These are phyloP conservation scores for Rhododendron molle DNA, from an alignment of 148 eudicot genomes.

Conservation along the genomic window DNA sequence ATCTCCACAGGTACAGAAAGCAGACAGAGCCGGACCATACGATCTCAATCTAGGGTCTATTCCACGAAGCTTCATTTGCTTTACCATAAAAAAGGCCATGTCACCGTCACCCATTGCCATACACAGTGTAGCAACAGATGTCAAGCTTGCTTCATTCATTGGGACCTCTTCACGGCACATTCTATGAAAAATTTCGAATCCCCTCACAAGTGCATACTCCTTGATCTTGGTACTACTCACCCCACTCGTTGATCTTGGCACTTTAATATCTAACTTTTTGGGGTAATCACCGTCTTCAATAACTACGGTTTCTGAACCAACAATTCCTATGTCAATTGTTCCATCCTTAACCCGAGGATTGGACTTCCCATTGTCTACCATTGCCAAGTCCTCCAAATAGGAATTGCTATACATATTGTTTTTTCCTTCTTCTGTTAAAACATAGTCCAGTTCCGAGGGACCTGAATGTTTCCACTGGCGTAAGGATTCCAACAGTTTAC, in stretches of 20 bases:
- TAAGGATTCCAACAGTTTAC: conserved; percentile 3
- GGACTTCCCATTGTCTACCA: neutral
- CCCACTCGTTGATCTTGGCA: conserved; percentile 19
- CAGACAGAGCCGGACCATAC: conserved; percentile 77
- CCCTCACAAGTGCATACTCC: conserved; percentile 58
- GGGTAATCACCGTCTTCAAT: too few relatives aligned
- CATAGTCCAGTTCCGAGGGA: neutral
- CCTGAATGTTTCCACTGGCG: neutral
- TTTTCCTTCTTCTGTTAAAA: neutral
- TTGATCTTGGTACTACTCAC: conserved; percentile 23
- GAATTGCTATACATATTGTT: too few relatives aligned
- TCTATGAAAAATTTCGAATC: conserved; percentile 63
- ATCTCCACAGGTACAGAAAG: conserved; percentile 49
- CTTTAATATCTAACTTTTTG: conserved; percentile 1
- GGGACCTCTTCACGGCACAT: conserved; percentile 59
- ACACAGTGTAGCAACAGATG: conserved; percentile 87
- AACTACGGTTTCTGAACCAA: too few relatives aligned
- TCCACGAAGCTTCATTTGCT: conserved; percentile 65
- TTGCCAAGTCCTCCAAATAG: neutral
- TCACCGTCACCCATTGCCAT: conserved; percentile 77
- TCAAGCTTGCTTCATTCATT: conserved; percentile 83
- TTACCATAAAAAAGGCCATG: conserved; percentile 78
- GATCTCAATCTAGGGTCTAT: conserved; percentile 78
- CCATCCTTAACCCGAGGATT: conserved; percentile 21
- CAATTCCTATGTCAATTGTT: too few relatives aligned